Evolutionary conservation across 1,284 basidiomycete species (phyloP), one percentile per base, ranked within the genome.

Genomic region (Coniferiporia weirii): DNA sequence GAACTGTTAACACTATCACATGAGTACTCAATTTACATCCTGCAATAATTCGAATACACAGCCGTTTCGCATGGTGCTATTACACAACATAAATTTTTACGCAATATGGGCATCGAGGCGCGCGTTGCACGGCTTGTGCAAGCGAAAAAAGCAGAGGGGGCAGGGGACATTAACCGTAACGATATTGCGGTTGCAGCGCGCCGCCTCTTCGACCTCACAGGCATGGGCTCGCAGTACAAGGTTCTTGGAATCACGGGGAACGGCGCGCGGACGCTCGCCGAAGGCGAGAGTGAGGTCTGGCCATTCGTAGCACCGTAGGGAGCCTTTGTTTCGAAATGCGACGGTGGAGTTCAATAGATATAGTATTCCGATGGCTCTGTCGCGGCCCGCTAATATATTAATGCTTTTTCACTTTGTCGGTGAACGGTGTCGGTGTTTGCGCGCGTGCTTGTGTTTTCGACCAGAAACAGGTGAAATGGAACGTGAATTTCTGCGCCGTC

Each of bases 181-280:
- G 77, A 66, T 15, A 81, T 89, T 46, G 69, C 71, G 32, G 68
- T 73, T 38, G 81, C 80, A 1, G 81, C 80, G 27, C 68, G 75
- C 54, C 72, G 86, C 56, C 71, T 89, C n/a, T 75, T 84, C 22
- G 83, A 89, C 69, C 76, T 73, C 0, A 72, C 71, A 4, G 83
- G 84, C 20, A 89, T 89, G 87, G 87, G 87, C 0, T 73, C 67
- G 45, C 78, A 89, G 71, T 89, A 89, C 62, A 74, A 80, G 66
- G 73, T 89, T 17, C 69, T 89, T 64, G 85, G 81, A 1, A 68
- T 89, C 27, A 79, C 72, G 0, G 60, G 64, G 15, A 59, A 22
- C 4, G 65, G 65, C 8, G 57, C 50, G 13, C 49, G 34, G n/a
- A 59, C 68, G 67, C 12, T 60, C 54, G 38, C 32, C 32, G 60